Conservation (phyloP, 495 filamentous ascomycete genomes). For the Hyaloscypha hepaticicola region DNA sequence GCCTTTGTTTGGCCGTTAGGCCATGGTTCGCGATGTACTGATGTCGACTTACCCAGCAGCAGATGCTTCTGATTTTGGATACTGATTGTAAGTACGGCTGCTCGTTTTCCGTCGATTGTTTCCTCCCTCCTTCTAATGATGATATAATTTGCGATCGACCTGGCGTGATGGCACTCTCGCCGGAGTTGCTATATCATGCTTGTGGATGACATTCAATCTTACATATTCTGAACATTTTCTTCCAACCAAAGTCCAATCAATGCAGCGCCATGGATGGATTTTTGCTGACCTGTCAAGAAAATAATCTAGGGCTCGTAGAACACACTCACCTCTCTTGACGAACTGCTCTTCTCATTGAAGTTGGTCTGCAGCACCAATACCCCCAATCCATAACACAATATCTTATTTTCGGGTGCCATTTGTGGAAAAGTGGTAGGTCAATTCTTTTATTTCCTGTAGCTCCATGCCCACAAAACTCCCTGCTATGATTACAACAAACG, state of each 20-base stretch:
- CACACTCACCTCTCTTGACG: background rate
- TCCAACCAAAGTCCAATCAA: conserved; percentile 15
- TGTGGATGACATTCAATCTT: conserved; percentile 87
- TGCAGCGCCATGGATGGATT: background rate
- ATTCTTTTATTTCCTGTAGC: background rate
- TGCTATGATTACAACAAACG: conserved; percentile 72
- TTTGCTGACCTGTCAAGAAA: conserved; percentile 31
- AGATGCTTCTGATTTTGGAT: background rate
- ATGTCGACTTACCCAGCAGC: too few relatives aligned
- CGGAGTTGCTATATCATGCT: conserved; percentile 74
- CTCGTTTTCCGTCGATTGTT: conserved; percentile 2
- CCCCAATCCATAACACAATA: background rate
- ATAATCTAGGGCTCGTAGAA: conserved; percentile 22
- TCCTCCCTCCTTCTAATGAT: conserved; percentile 60
- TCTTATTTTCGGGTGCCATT: background rate
- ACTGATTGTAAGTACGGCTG: conserved; percentile 3
- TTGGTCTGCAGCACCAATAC: background rate
- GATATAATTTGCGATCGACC: conserved; percentile 99
- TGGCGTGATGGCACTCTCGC: conserved; percentile 77
- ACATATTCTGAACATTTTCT: conserved; percentile 81
- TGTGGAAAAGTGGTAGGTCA: conserved; percentile 7
- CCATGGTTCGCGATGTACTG: too few relatives aligned
- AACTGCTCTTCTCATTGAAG: background rate
- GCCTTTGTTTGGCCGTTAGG: background rate
- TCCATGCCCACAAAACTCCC: conserved; percentile 27